phyloP scores from a whole-genome alignment of 441 rosid species.

The Bruguiera hainesii region DNA sequence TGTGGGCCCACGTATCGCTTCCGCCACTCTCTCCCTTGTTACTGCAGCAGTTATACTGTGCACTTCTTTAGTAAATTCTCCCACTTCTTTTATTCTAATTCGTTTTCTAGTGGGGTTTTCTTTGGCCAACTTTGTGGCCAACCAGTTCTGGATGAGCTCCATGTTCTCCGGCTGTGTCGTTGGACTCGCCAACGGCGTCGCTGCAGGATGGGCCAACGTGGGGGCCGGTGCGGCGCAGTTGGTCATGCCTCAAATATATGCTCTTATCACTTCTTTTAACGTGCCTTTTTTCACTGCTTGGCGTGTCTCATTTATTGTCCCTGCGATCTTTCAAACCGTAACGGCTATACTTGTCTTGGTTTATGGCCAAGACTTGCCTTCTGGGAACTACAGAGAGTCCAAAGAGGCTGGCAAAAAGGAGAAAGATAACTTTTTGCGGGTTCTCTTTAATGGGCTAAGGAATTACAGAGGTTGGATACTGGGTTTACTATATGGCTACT shows the following conservation, averaged over 20 bases:
- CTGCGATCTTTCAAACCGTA: conserved; percentile 48
- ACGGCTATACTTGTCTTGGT: conserved; percentile 53
- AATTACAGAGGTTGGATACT: conserved; percentile 81
- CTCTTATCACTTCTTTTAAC: conserved; percentile 17
- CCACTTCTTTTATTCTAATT: conserved; percentile 49
- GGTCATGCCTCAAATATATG: conserved; percentile 58
- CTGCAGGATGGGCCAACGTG: conserved; percentile 76
- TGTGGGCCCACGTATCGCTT: conserved; percentile 62
- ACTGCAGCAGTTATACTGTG: conserved; percentile 56
- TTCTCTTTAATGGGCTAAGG: conserved; percentile 48
- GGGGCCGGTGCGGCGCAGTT: conserved; percentile 70
- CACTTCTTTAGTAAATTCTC: conserved; percentile 39
- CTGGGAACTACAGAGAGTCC: conserved; percentile 24
- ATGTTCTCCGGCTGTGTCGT: conserved; percentile 69
- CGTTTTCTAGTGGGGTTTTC: conserved; percentile 69
- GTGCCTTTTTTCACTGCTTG: conserved; percentile 42
- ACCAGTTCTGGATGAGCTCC: conserved; percentile 90
- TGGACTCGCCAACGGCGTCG: conserved; percentile 65
- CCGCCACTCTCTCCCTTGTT: conserved; percentile 53
- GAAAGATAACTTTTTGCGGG: conserved; percentile 26
- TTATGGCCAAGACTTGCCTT: conserved; percentile 65
- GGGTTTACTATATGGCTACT: conserved; percentile 49
- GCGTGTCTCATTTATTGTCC: conserved; percentile 56
- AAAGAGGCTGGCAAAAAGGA: background rate
- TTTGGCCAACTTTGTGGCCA: conserved; percentile 72